phyloP scores from a whole-genome alignment of 2,329 filamentous ascomycete species.

The Alternaria brassicicola region DNA sequence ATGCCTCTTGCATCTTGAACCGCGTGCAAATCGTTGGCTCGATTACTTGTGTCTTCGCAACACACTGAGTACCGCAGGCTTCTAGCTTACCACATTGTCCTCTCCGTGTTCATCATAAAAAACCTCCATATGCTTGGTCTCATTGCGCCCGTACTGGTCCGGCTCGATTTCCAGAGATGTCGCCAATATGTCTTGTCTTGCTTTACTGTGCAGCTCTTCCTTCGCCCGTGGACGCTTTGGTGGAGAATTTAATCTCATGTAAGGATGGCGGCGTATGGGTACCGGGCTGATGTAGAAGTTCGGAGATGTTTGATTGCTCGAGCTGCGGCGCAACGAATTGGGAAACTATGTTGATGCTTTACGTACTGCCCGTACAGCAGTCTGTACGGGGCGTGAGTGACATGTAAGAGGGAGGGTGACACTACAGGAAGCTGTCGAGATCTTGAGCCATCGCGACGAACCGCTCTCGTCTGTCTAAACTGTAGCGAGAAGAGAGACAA shows the following conservation, averaged over 20 bases:
- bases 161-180: not conserved
- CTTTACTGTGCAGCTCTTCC: not conserved
- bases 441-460: not conserved
- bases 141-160: not conserved
- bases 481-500: not conserved
- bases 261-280: not conserved
- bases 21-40: not conserved
- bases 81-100: not conserved
- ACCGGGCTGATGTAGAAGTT: not conserved
- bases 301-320: not conserved
- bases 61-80: not conserved
- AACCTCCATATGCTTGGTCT: not conserved
- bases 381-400: not conserved
- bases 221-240: not conserved
- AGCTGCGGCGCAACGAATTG: not conserved
- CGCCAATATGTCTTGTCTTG: not conserved
- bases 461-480: not conserved
- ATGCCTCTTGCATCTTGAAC: not conserved
- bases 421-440: not conserved
- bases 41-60: not conserved
- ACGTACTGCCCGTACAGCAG: not conserved
- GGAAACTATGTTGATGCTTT: not conserved
- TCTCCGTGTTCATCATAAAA: not conserved
- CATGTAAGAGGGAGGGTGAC: not conserved
- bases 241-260: not conserved